Percentiles rank a stretch among this genome's conserved stretches.
phyloP scores from a whole-genome alignment of 805 yeast genomes.

The Lipomyces sp. region DNA sequence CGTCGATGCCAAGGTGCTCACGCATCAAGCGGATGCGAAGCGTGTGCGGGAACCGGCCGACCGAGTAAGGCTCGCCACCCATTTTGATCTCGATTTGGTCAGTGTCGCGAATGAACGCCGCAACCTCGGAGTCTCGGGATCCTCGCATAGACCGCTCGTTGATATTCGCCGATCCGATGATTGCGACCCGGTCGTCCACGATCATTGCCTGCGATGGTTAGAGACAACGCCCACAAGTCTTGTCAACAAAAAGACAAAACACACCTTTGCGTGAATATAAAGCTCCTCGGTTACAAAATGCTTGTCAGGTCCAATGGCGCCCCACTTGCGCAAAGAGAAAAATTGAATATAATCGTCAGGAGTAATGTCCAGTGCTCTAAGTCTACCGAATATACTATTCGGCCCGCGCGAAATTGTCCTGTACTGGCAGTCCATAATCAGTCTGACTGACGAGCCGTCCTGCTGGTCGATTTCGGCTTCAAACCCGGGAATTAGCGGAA shows the following conservation, averaged over 20 bases:
- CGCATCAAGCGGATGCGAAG: slow-evolving; percentile 89
- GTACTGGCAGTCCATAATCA: slow-evolving; percentile 94
- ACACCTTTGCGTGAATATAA: slow-evolving; percentile 85
- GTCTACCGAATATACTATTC: slow-evolving; percentile 78
- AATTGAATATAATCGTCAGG: slow-evolving; percentile 92
- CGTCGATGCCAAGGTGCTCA: slow-evolving; percentile 93
- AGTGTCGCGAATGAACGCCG: slow-evolving; percentile 81
- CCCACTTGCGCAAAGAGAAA: slow-evolving; percentile 93
- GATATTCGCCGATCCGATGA: slow-evolving; percentile 95
- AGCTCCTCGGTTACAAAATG: slow-evolving; percentile 83
- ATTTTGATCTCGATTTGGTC: slow-evolving; percentile 64
- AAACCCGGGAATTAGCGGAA: slow-evolving; percentile 98
- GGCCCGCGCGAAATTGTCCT: slow-evolving; percentile 89
- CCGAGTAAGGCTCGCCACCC: slow-evolving; percentile 79
- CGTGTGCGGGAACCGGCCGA: slow-evolving; percentile 85
- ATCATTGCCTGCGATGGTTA: slow-evolving; percentile 46
- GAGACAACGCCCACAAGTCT: background rate
- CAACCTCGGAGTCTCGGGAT: slow-evolving; percentile 88
- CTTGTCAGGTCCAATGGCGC: slow-evolving; percentile 73
- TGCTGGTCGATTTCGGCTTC: slow-evolving; percentile 88
- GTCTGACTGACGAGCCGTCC: slow-evolving; percentile 91
- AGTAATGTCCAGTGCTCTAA: slow-evolving; percentile 70
- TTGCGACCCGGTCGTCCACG: slow-evolving; percentile 89
- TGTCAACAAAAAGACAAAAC: background rate
- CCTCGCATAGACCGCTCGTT: slow-evolving; percentile 97